phyloP scores from a whole-genome alignment of 257 asterid species.

The Haberlea rhodopensis region DNA sequence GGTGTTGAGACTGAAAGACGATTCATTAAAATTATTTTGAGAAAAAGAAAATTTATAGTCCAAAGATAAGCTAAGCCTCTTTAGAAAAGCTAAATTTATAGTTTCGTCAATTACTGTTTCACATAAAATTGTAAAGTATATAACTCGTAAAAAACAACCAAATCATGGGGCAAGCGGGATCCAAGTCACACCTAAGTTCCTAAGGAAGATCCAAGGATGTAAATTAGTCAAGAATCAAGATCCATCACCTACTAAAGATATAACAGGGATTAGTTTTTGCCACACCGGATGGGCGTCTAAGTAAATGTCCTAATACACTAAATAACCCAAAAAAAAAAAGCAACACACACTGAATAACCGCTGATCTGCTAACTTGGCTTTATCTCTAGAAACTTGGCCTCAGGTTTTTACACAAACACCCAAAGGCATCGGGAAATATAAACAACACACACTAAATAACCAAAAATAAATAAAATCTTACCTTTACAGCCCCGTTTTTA shows the following conservation, averaged over 20 bases:
- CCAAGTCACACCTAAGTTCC: slow-evolving; percentile 1
- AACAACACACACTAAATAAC: neutral
- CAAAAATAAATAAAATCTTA: neutral
- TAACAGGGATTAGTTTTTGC: neutral
- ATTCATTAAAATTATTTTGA: neutral
- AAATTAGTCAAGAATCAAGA: neutral
- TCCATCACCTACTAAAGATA: neutral
- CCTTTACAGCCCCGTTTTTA: neutral
- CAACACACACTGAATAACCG: neutral
- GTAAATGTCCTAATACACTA: no score
- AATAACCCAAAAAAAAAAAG: neutral
- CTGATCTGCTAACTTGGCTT: neutral
- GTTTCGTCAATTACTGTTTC: neutral
- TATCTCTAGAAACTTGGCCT: neutral
- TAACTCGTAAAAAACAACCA: slow-evolving; percentile 1
- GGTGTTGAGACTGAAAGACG: neutral
- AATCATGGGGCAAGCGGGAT: neutral
- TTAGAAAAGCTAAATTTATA: neutral
- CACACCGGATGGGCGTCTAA: neutral
- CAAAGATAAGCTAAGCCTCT: neutral
- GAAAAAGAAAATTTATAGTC: neutral
- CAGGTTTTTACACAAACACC: neutral
- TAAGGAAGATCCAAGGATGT: neutral
- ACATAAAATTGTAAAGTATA: neutral
- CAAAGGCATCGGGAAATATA: neutral